These are phyloP conservation scores for Penicillium sp. DNA, from an alignment of 2,329 filamentous ascomycete species.

Conservation along the genomic window DNA sequence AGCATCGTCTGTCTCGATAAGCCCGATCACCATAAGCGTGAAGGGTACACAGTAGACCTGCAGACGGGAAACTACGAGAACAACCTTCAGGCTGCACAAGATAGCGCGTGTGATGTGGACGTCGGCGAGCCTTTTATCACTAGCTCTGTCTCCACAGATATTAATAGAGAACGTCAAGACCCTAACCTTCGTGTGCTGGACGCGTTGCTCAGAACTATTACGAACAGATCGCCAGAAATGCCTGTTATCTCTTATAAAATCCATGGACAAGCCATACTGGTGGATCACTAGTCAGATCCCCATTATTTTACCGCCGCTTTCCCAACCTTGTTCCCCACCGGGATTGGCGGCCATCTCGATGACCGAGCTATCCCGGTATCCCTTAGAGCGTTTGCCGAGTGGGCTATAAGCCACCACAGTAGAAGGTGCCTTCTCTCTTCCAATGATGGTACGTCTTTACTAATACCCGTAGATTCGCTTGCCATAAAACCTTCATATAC, in stretches of 20 bases:
- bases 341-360: background rate
- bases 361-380: background rate
- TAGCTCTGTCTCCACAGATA: background rate
- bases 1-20: background rate
- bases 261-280: background rate
- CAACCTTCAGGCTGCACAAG: background rate
- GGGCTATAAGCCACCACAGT: background rate
- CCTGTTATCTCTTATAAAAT: background rate
- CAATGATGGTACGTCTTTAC: background rate
- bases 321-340: background rate
- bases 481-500: background rate
- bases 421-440: background rate
- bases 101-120: background rate
- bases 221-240: background rate
- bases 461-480: background rate
- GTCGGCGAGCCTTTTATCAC: background rate
- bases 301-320: background rate
- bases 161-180: background rate
- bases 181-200: background rate
- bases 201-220: background rate
- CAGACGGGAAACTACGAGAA: background rate
- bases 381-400: background rate
- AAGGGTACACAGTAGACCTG: background rate
- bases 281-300: background rate
- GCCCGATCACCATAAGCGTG: background rate